Evolutionary conservation across 331 rosid species (phyloP).

Genomic region (Phaseolus coccineus): DNA sequence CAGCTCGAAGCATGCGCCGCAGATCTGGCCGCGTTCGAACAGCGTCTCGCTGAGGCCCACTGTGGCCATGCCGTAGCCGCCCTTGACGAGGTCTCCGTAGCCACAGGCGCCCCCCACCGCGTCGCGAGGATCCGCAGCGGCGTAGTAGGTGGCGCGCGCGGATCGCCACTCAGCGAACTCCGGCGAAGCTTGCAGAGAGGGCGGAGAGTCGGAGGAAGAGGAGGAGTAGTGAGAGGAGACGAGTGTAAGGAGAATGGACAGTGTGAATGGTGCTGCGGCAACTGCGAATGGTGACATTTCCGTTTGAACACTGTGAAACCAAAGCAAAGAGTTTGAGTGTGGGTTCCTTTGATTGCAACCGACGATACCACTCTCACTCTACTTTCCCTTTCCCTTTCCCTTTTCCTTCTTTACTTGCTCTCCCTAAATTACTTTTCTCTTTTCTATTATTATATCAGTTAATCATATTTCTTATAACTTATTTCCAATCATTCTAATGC

Average conservation of each 20-base stretch:
- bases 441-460: not conserved
- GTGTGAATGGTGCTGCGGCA: slow-evolving; percentile 23
- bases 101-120: slow-evolving; percentile 94
- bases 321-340: not conserved
- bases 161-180: slow-evolving; percentile 72
- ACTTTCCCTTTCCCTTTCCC: not conserved
- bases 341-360: slow-evolving; percentile 27
- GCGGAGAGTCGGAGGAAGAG: slow-evolving; percentile 35
- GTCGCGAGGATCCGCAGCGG: slow-evolving; percentile 86
- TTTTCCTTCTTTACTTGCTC: not conserved
- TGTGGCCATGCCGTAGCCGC: slow-evolving; percentile 86
- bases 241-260: slow-evolving; percentile 48
- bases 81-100: slow-evolving; percentile 75
- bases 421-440: not conserved
- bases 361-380: not conserved
- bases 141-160: slow-evolving; percentile 94
- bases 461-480: not conserved
- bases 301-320: not conserved
- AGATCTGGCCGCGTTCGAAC: slow-evolving; percentile 94
- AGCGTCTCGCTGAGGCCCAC: slow-evolving; percentile 83
- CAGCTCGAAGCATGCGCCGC: slow-evolving; percentile 93
- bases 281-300: slow-evolving; percentile 55
- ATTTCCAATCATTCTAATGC: not conserved
- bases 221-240: slow-evolving; percentile 63
- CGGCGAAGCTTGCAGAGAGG: slow-evolving; percentile 38